Conservation (phyloP, 2,329 filamentous ascomycete genomes). For the Monilinia vaccinii-corymbosi region DNA sequence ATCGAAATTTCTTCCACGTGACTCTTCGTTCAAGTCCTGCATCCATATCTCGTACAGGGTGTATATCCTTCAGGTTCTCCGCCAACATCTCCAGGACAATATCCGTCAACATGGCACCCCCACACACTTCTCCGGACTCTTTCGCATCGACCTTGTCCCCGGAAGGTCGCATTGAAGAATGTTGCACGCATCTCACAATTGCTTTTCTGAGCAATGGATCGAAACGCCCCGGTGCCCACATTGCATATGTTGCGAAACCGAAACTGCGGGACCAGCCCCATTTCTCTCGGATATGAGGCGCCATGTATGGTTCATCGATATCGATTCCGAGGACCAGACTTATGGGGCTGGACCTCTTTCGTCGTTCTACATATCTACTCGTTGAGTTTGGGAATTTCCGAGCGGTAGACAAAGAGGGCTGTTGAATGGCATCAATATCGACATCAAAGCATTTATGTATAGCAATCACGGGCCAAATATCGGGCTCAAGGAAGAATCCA, state of each 20-base stretch:
- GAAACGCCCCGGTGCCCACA: slow-evolving; percentile 21
- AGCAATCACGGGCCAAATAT: slow-evolving; percentile 17
- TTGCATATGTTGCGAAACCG: slow-evolving; percentile 14
- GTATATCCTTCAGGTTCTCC: slow-evolving; percentile 11
- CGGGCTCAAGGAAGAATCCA: slow-evolving; percentile 16
- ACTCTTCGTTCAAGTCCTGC: slow-evolving; percentile 20
- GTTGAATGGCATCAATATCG: slow-evolving; percentile 6
- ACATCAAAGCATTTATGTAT: slow-evolving; percentile 15
- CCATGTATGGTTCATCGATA: slow-evolving; percentile 21
- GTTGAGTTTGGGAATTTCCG: neutral
- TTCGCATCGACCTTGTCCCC: slow-evolving; percentile 1
- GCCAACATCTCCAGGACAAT: slow-evolving; percentile 16
- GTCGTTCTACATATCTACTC: neutral
- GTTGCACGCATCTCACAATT: slow-evolving; percentile 19
- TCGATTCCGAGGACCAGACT: slow-evolving; percentile 21
- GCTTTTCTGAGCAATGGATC: slow-evolving; percentile 19
- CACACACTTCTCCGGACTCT: slow-evolving; percentile 15
- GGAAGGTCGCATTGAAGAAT: slow-evolving; percentile 8
- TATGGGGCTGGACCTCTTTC: slow-evolving; percentile 9
- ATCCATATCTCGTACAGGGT: slow-evolving; percentile 18
- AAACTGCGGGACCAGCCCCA: slow-evolving; percentile 18
- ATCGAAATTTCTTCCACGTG: slow-evolving; percentile 21
- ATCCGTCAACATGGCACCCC: slow-evolving; percentile 21
- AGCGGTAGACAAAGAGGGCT: neutral
- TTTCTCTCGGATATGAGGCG: slow-evolving; percentile 2